Evolutionary conservation across 2,329 filamentous ascomycete species (phyloP).

Genomic region (Zymoseptoria tritici): DNA sequence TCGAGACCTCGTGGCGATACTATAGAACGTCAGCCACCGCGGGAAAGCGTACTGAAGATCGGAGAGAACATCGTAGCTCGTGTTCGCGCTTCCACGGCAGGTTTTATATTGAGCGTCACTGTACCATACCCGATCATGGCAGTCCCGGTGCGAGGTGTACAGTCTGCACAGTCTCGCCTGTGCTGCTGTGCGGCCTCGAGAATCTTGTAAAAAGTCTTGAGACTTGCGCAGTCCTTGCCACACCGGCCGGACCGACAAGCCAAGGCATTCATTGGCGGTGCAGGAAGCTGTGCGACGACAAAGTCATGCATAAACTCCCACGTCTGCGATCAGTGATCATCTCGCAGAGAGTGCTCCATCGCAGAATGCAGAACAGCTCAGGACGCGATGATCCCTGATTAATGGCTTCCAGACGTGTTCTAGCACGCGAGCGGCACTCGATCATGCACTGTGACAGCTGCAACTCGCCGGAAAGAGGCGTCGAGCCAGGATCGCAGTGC

Average conservation of each 20-base stretch:
- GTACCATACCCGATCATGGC: not conserved
- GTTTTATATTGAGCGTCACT: not conserved
- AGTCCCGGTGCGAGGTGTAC: not conserved
- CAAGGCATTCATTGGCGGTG: not conserved
- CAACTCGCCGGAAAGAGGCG: slow-evolving; percentile 1
- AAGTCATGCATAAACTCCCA: not conserved
- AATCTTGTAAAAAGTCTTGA: not conserved
- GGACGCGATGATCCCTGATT: not conserved
- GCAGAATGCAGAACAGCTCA: not conserved
- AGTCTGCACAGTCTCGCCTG: not conserved
- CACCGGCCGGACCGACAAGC: not conserved
- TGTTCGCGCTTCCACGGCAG: not conserved
- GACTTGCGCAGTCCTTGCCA: not conserved
- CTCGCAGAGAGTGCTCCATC: not conserved
- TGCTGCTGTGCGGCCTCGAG: not conserved
- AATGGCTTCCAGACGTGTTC: not conserved
- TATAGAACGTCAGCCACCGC: not conserved
- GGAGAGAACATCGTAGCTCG: not conserved
- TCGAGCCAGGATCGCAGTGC: not conserved
- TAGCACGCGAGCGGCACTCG: not conserved
- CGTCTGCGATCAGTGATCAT: not conserved
- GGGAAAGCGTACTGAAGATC: not conserved
- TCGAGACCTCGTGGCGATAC: not conserved
- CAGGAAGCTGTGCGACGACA: not conserved
- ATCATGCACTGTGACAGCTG: slow-evolving; percentile 4